Percentiles rank a stretch among this genome's conserved stretches.
Conservation (phyloP, 352 stramenopile species). For the Phytophthora syringae region DNA sequence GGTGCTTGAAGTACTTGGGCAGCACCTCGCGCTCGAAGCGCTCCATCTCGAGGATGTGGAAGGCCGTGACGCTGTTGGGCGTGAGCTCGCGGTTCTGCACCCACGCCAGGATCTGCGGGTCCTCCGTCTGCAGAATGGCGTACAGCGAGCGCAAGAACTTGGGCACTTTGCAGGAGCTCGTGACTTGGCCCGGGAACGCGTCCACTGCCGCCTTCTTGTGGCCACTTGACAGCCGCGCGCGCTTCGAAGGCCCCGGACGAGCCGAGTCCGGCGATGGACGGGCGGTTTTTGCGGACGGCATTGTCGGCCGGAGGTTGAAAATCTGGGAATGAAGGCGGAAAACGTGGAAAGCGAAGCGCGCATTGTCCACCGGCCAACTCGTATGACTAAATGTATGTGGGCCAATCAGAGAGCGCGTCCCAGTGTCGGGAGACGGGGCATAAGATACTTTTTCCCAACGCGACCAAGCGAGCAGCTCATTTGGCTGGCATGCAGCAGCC, state of each 20-base stretch:
- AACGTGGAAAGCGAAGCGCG: slow-evolving; percentile 25
- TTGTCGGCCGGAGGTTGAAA: slow-evolving; percentile 23
- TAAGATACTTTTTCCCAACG: slow-evolving; percentile 36
- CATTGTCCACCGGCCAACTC: slow-evolving; percentile 18
- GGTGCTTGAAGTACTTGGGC: slow-evolving; percentile 94
- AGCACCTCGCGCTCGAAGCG: slow-evolving; percentile 90
- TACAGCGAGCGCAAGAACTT: slow-evolving; percentile 88
- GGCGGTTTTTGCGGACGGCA: slow-evolving; percentile 33
- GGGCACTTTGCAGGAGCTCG: slow-evolving; percentile 62
- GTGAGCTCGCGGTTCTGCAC: slow-evolving; percentile 72
- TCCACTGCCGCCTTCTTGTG: slow-evolving; percentile 4
- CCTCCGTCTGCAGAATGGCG: slow-evolving; percentile 79
- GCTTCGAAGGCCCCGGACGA: slow-evolving; percentile 17
- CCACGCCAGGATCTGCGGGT: slow-evolving; percentile 73
- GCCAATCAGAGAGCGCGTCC: slow-evolving; percentile 40
- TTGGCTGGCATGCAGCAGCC: too few species aligned
- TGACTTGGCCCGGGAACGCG: slow-evolving; percentile 3
- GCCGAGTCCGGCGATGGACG: slow-evolving; percentile 22
- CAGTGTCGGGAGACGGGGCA: slow-evolving; percentile 33
- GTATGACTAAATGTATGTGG: slow-evolving; percentile 24
- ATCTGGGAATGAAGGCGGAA: slow-evolving; percentile 32
- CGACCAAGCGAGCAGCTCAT: slow-evolving; percentile 21
- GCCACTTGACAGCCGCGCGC: slow-evolving; percentile 11
- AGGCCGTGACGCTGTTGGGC: slow-evolving; percentile 62
- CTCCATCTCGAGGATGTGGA: slow-evolving; percentile 79